Evolutionary conservation across 441 rosid species (phyloP).

Genomic region (Mallotus japonicus): DNA sequence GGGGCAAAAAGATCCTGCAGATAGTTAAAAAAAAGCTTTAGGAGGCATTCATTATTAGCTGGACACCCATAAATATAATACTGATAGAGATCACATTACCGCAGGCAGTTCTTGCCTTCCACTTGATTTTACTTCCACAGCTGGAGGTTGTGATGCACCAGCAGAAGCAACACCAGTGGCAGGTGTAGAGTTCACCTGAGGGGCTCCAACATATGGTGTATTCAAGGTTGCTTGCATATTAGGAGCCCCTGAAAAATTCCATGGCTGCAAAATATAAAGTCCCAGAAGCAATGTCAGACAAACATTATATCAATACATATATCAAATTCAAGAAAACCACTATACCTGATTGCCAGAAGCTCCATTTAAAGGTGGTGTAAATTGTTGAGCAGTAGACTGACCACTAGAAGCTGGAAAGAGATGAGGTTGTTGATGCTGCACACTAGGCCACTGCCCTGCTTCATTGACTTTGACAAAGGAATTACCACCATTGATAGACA

Average conservation of each 20-base stretch:
- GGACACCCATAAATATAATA: neutral
- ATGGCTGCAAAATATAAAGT: slow-evolving; percentile 46
- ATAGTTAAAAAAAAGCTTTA: slow-evolving; percentile 19
- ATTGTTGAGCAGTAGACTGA: slow-evolving; percentile 45
- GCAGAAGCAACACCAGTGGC: slow-evolving; percentile 32
- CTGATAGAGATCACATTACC: slow-evolving; percentile 42
- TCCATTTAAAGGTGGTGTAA: slow-evolving; percentile 38
- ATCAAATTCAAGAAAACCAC: slow-evolving; percentile 9
- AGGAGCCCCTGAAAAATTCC: slow-evolving; percentile 46
- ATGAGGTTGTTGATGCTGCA: slow-evolving; percentile 53
- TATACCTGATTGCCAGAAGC: slow-evolving; percentile 60
- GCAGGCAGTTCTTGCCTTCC: slow-evolving; percentile 78
- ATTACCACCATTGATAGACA: slow-evolving; percentile 37
- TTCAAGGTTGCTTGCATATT: slow-evolving; percentile 42
- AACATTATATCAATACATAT: slow-evolving; percentile 5
- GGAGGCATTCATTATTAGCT: neutral
- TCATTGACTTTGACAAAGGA: slow-evolving; percentile 25
- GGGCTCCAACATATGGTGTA: slow-evolving; percentile 46
- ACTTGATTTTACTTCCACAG: slow-evolving; percentile 42
- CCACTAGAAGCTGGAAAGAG: slow-evolving; percentile 43
- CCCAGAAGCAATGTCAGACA: slow-evolving; percentile 20
- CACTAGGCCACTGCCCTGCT: slow-evolving; percentile 42
- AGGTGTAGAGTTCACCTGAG: slow-evolving; percentile 31
- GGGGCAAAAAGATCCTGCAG: slow-evolving; percentile 77
- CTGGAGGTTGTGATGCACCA: slow-evolving; percentile 35